Evolutionary conservation across 164 flowering plant species (phyloP).

Genomic region (Echeveria elegans): DNA sequence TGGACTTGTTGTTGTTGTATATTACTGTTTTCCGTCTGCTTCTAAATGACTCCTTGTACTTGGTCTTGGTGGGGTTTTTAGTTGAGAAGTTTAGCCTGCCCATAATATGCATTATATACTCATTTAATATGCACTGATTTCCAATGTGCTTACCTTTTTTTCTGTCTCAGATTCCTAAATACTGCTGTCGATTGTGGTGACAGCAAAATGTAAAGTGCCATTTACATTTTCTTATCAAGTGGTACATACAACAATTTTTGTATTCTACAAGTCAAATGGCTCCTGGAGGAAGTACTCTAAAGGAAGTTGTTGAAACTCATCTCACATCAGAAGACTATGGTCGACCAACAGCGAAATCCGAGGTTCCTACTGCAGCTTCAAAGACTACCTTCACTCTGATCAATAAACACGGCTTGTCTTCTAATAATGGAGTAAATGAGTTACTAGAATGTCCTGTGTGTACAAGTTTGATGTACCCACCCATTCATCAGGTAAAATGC

Average conservation of each 20-base stretch:
- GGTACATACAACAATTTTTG: background rate
- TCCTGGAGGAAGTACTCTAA: background rate
- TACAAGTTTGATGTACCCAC: background rate
- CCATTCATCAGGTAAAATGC: background rate
- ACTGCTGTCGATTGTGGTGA: background rate
- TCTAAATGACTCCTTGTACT: background rate
- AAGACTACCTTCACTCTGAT: background rate
- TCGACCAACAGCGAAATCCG: background rate
- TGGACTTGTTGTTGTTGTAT: background rate
- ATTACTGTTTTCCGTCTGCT: background rate
- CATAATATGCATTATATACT: too few relatives aligned
- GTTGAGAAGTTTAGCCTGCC: background rate
- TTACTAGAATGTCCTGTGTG: slow-evolving; percentile 2
- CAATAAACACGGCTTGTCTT: background rate
- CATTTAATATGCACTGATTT: background rate
- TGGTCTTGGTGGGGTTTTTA: background rate
- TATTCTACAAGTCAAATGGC: background rate
- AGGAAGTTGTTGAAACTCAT: slow-evolving; percentile 3
- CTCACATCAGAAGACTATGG: background rate
- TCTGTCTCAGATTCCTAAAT: background rate
- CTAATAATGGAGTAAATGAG: slow-evolving; percentile 5
- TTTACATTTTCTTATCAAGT: background rate
- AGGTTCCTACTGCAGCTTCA: background rate
- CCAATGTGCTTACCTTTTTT: background rate
- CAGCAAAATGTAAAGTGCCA: background rate